Evolutionary conservation across 768 basidiomycete species (phyloP).

Genomic region (Cyclocybe aegerita): DNA sequence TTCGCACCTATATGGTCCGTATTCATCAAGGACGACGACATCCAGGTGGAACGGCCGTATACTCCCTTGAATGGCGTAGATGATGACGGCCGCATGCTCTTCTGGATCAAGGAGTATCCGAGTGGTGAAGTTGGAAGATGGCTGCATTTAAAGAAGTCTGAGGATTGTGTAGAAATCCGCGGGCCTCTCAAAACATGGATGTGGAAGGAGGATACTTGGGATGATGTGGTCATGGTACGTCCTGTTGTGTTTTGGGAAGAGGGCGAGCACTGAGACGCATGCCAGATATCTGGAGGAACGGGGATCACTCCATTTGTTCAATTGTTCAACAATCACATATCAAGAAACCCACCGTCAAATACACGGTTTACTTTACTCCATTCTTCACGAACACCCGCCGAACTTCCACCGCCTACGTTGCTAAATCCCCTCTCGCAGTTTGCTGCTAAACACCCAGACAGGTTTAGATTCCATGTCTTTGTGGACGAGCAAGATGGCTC

Average conservation of each 20-base stretch:
- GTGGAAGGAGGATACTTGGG: slow-evolving; percentile 57
- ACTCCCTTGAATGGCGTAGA: slow-evolving; percentile 78
- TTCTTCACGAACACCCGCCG: slow-evolving; percentile 56
- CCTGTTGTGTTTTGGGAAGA: neutral
- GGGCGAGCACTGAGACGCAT: neutral
- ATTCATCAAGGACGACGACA: slow-evolving; percentile 83
- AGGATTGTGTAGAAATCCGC: slow-evolving; percentile 72
- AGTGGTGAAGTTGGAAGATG: slow-evolving; percentile 82
- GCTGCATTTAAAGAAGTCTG: slow-evolving; percentile 69
- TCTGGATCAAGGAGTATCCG: slow-evolving; percentile 83
- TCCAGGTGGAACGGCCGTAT: slow-evolving; percentile 85
- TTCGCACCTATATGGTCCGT: slow-evolving; percentile 67
- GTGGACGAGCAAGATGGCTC: slow-evolving; percentile 50
- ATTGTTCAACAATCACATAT: slow-evolving; percentile 58
- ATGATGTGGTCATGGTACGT: slow-evolving; percentile 76
- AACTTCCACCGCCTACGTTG: slow-evolving; percentile 69
- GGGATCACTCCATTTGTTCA: slow-evolving; percentile 88
- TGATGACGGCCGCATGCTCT: slow-evolving; percentile 59
- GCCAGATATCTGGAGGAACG: slow-evolving; percentile 83
- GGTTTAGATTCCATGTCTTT: slow-evolving; percentile 58
- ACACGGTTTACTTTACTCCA: slow-evolving; percentile 76
- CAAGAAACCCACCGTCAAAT: slow-evolving; percentile 22
- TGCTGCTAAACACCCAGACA: slow-evolving; percentile 51
- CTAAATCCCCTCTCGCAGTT: slow-evolving; percentile 50
- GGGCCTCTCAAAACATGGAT: slow-evolving; percentile 75